These are phyloP conservation scores for Lachnellula cervina DNA, from an alignment of 2,329 filamentous ascomycete species.

Conservation along the genomic window DNA sequence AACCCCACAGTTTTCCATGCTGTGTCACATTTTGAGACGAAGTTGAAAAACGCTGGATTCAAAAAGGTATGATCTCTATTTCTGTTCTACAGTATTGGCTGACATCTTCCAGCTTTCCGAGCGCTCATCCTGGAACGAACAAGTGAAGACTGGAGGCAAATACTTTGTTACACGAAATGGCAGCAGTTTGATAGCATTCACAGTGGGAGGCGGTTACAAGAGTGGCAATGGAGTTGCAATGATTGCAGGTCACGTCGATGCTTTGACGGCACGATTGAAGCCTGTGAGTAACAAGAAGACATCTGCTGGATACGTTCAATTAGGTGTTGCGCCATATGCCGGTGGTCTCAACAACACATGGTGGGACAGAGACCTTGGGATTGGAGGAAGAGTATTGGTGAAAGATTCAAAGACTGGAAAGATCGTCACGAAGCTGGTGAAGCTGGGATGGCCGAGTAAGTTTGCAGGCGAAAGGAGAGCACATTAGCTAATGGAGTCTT, in stretches of 20 bases:
- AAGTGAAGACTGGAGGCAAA: slow-evolving; percentile 74
- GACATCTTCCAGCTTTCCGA: slow-evolving; percentile 59
- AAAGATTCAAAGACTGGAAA: slow-evolving; percentile 68
- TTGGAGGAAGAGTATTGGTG: slow-evolving; percentile 85
- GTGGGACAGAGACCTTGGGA: slow-evolving; percentile 94
- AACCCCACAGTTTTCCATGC: slow-evolving; percentile 95
- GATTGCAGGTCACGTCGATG: slow-evolving; percentile 89
- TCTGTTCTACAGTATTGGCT: slow-evolving; percentile 13
- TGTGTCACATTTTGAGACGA: slow-evolving; percentile 70
- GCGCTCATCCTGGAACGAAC: slow-evolving; percentile 69
- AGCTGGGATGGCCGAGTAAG: slow-evolving; percentile 80
- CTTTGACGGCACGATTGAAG: slow-evolving; percentile 85
- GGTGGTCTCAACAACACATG: slow-evolving; percentile 83
- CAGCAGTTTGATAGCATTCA: slow-evolving; percentile 79
- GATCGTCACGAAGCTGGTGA: slow-evolving; percentile 76
- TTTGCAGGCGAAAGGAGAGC: slow-evolving; percentile 3
- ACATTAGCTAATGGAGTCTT: slow-evolving; percentile 18
- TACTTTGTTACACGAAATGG: slow-evolving; percentile 87
- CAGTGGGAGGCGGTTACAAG: slow-evolving; percentile 73
- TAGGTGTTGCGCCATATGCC: slow-evolving; percentile 90
- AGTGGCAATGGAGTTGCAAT: slow-evolving; percentile 84
- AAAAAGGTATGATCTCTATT: slow-evolving; percentile 47
- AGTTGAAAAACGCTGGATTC: slow-evolving; percentile 70
- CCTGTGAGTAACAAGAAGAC: slow-evolving; percentile 80
- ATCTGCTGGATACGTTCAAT: slow-evolving; percentile 79